These are phyloP conservation scores for Citrullus colocynthis DNA, from an alignment of 306 rosid species.

Conservation along the genomic window DNA sequence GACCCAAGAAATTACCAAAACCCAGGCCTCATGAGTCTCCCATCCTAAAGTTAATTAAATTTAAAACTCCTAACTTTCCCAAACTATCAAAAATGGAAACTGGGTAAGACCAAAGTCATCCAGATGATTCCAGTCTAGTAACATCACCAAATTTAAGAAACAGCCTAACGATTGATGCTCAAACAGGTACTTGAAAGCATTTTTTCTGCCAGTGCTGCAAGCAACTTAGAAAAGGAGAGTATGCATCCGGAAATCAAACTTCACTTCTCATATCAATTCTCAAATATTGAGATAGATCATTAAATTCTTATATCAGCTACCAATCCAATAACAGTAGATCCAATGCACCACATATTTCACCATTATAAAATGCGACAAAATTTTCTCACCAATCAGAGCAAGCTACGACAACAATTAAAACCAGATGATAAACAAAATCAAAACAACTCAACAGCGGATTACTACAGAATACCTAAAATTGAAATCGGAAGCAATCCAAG, in stretches of 20 bases:
- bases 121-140: background rate
- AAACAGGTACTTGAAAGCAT: background rate
- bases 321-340: background rate
- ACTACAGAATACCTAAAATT: background rate
- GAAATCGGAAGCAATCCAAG: constrained; percentile 1
- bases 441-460: background rate
- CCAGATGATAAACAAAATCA: background rate
- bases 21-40: background rate
- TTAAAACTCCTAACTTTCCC: background rate
- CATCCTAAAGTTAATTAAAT: background rate
- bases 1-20: background rate
- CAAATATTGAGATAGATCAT: background rate
- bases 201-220: background rate
- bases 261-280: background rate
- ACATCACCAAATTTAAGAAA: background rate
- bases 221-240: background rate
- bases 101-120: background rate
- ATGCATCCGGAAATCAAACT: background rate
- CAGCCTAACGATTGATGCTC: background rate
- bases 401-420: background rate
- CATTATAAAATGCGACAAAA: background rate
- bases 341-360: background rate
- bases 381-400: background rate
- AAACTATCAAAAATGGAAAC: background rate
- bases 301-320: background rate